Conservation (phyloP, 495 filamentous ascomycete genomes). For the Penicillium lagena region DNA sequence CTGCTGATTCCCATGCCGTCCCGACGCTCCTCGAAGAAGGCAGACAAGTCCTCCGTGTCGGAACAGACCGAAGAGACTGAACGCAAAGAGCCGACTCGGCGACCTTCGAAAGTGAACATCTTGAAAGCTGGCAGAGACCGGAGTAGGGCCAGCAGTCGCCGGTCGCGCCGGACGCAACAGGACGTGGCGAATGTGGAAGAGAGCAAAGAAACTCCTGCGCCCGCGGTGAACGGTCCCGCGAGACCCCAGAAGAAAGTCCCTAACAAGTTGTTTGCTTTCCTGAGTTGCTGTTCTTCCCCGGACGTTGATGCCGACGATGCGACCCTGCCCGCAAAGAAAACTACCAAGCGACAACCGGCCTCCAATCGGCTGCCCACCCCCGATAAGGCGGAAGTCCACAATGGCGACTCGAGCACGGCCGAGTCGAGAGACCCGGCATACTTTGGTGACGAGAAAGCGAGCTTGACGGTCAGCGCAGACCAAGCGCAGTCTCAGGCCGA, state of each 20-base stretch:
- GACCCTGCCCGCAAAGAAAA: conserved; percentile 60
- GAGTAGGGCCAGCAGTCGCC: conserved; percentile 59
- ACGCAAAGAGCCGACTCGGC: conserved; percentile 54
- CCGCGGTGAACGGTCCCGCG: conserved; percentile 26
- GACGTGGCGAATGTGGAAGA: conserved; percentile 36
- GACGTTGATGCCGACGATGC: conserved; percentile 55
- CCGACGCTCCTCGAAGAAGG: conserved; percentile 56
- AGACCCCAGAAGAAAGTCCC: conserved; percentile 50
- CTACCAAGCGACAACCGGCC: conserved; percentile 45
- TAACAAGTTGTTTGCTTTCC: conserved; percentile 58
- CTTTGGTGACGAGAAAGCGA: conserved; percentile 46
- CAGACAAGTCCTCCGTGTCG: conserved; percentile 52
- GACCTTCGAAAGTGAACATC: conserved; percentile 65
- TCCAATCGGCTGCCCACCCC: conserved; percentile 49
- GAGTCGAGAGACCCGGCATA: conserved; percentile 48
- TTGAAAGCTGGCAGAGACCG: conserved; percentile 60
- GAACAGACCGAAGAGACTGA: conserved; percentile 60
- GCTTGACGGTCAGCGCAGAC: conserved; percentile 27
- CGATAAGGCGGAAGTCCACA: conserved; percentile 43
- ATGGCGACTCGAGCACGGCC: conserved; percentile 46
- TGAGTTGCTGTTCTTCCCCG: conserved; percentile 76
- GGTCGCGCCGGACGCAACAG: conserved; percentile 36
- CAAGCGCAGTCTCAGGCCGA: conserved; percentile 22
- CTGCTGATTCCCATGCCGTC: conserved; percentile 57
- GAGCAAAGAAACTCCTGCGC: conserved; percentile 18